phyloP scores from a whole-genome alignment of 75 land plant genomes.

The Azolla pinnata region DNA sequence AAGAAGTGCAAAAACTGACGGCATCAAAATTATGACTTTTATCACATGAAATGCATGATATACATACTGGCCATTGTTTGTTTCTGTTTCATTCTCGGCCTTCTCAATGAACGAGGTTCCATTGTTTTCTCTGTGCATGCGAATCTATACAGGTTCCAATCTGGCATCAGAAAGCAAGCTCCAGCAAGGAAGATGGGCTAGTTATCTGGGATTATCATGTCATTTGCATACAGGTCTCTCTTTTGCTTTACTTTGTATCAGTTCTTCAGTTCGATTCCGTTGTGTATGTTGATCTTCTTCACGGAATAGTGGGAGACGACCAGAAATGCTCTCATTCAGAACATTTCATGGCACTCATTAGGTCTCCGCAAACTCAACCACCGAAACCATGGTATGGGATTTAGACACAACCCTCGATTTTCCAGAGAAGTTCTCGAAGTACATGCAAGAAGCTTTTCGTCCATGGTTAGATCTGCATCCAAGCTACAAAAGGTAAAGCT shows the following conservation, averaged over 20 bases:
- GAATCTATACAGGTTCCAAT: constrained; percentile 53
- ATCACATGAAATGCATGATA: no score
- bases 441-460: constrained; percentile 49
- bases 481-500: constrained; percentile 42
- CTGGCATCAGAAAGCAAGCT: constrained; percentile 84
- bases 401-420: constrained; percentile 75
- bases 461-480: constrained; percentile 41
- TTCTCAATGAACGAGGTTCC: no score
- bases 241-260: neutral
- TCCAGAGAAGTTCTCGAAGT: constrained; percentile 43
- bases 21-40: no score
- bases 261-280: neutral
- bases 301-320: neutral
- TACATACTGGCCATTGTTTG: no score
- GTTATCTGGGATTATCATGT: constrained; percentile 98
- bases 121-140: neutral
- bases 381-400: constrained; percentile 64
- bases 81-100: no score
- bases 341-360: neutral
- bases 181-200: constrained; percentile 45
- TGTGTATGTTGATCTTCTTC: neutral
- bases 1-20: no score
- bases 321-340: neutral
- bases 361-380: neutral
- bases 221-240: constrained; percentile 72